A percentile compares a stretch with the other conserved stretches of the same genome.
These are phyloP conservation scores for Panellus pusillus DNA, from an alignment of 768 basidiomycete genomes.

Conservation along the genomic window DNA sequence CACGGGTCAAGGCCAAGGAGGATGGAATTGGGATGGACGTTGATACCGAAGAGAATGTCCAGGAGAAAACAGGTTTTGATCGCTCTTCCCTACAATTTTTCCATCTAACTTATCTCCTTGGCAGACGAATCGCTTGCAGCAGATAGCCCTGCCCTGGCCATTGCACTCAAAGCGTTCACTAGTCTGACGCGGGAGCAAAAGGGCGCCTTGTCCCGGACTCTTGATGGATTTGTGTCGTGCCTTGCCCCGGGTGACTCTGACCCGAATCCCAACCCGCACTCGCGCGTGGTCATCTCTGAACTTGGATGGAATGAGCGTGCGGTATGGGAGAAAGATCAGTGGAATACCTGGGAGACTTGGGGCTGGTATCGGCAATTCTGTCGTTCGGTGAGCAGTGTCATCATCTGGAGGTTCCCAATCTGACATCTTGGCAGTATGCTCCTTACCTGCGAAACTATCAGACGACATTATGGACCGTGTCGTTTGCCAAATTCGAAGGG, in stretches of 20 bases:
- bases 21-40: conserved; percentile 67
- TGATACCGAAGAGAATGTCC: conserved; percentile 68
- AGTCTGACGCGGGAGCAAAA: conserved; percentile 79
- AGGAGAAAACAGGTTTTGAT: conserved; percentile 48
- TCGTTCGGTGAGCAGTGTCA: conserved; percentile 55
- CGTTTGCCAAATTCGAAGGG: conserved; percentile 64
- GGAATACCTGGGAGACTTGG: conserved; percentile 87
- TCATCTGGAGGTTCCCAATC: no score
- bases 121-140: conserved; percentile 46
- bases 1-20: conserved; percentile 67
- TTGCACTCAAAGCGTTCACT: conserved; percentile 72
- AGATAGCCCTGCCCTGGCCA: conserved; percentile 69
- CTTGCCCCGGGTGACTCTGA: conserved; percentile 48
- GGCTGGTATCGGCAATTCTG: conserved; percentile 92
- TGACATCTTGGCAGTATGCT: conserved; percentile 54
- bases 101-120: conserved; percentile 5
- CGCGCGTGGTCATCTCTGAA: conserved; percentile 59
- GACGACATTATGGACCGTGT: conserved; percentile 67
- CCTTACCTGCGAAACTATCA: conserved; percentile 76
- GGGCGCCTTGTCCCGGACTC: conserved; percentile 64
- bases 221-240: conserved; percentile 73
- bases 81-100: conserved; percentile 10
- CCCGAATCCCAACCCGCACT: conserved; percentile 47
- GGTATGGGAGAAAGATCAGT: conserved; percentile 71
- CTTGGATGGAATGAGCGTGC: conserved; percentile 70